Base-by-base conservation (phyloP, 108 stramenopile genomes). In the Cyclotella atomus region DNA sequence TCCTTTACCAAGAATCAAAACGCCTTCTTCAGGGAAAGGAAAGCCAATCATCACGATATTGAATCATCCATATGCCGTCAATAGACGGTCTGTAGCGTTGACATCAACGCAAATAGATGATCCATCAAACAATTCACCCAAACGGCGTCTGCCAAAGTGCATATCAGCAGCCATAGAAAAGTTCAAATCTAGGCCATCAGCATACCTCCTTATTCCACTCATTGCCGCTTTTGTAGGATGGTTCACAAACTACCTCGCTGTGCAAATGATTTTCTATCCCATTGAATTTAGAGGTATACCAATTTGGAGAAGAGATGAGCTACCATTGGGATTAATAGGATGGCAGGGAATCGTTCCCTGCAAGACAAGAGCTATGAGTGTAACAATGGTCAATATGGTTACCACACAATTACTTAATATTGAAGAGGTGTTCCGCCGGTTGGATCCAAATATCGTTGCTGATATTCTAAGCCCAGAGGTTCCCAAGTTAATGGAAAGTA, bases 191-290 rank as follows among this genome's bases (percentile, higher is more conserved):
- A 77, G 86, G 25, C 89, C 89, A 32, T 68, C 83, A 6, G 88
- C 94, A 12, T 93, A 92, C 57, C 64, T 92, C 44, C 60, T 89
- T 29, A 97, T 96, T 49, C 97, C 97, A 9, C 59, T 87, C 28
- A 89, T 95, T 67, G 97, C 97, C 1, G 95, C 95, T 23, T 77
- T 92, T 30, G 97, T 97, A 3, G 97, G 97, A 19, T 97, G 97
- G 97, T 83, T 97, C 66, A 97, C 97, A 23, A 97, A 97, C 73
- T 96, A 82, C 47, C 78, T 95, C 30, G 93, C 93, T 9, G 95
- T 94, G 14, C 91, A 94, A 83, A 94, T 95, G 96, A 95, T 91
- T 63, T 91, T 91, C 65, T 94, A 86, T 57, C 95, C 95, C 36
- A 84, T 96, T 46, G 52, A 89, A 73, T 96, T 80, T 67, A 57